Base-by-base conservation (phyloP, 2,329 filamentous ascomycete genomes). In the Dendryphion nanum region DNA sequence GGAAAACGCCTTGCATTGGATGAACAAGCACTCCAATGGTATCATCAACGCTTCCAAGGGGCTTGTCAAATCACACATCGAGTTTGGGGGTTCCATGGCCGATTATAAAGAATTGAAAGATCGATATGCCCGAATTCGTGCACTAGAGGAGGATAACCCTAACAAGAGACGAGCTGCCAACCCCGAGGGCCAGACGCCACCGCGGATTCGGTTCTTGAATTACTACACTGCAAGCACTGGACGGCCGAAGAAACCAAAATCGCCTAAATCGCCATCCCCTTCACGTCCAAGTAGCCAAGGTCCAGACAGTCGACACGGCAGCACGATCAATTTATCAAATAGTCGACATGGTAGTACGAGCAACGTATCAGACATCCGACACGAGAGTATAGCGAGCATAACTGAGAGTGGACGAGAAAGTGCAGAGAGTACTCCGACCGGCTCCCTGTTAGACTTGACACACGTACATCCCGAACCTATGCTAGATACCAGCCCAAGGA, bases 211-310 rank as follows among this genome's bases (percentile, higher is more conserved):
- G 13, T 95, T 95, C 54, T 75, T 88, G 40, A 95, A 95, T 59
- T 95, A 95, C 61, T 95, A 91, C 59, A 95, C 89, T 1, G 78
- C 86, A n/a, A 89, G 86, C 48, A 84, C 85, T 7, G 89, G 89
- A 3, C 75, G 80, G 41, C 75, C 76, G 2, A 89, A 72, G 52
- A 69, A 66, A 47, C 61, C 64, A 5, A 68, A 68, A 41, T 59
- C 85, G 50, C 64, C 67, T 17, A 56, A 55, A 14, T 55, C 53
- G 4, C 49, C 56, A 7, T 55, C 54, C 4, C 45, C 51, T 3
- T 51, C 53, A 1, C 44, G 41, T 2, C 42, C 54, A 10, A 15
- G 29, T 5, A 53, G 42, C 23, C 15, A 19, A 33, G 26, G 23
- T 12, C 19, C 14, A 36, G 31, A 33, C 31, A 35, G 23, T 21